These are phyloP conservation scores for Nicotiana tabacum DNA, from an alignment of 257 asterid genomes.

Conservation along the genomic window DNA sequence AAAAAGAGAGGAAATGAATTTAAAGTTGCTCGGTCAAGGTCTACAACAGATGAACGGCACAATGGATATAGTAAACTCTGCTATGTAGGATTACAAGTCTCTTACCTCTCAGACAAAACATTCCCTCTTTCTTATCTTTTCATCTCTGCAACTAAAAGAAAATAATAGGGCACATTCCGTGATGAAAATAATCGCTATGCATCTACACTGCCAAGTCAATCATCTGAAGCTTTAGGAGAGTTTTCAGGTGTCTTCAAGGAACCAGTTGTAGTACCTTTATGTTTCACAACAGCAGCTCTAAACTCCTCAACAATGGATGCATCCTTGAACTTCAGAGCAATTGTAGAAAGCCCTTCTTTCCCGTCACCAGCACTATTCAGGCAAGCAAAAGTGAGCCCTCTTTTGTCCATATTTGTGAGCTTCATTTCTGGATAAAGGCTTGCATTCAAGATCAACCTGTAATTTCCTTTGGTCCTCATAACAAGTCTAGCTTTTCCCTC, in stretches of 20 bases:
- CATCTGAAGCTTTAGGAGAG: conserved; percentile 68
- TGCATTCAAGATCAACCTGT: conserved; percentile 80
- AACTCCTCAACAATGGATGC: conserved; percentile 61
- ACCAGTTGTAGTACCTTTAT: conserved; percentile 30
- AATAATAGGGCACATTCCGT: conserved; percentile 9
- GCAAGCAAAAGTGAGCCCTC: conserved; percentile 85
- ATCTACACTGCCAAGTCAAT: conserved; percentile 14
- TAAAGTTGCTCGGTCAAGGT: neutral
- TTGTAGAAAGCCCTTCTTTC: conserved; percentile 63
- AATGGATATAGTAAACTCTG: neutral
- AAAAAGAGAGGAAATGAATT: neutral
- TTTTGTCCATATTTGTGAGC: conserved; percentile 86
- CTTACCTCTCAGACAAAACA: conserved; percentile 6
- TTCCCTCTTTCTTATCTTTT: neutral
- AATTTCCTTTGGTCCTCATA: conserved; percentile 83
- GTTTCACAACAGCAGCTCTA: conserved; percentile 52
- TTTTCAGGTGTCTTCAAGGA: conserved; percentile 69
- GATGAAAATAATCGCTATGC: neutral
- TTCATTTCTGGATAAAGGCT: conserved; percentile 87
- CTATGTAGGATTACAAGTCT: conserved; percentile 10
- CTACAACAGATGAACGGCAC: conserved; percentile 8
- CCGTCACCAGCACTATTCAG: conserved; percentile 71
- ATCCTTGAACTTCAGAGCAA: conserved; percentile 88
- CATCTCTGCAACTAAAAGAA: conserved; percentile 4
- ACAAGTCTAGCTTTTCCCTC: conserved; percentile 66